Conservation (phyloP, 768 basidiomycete species). For the Lentinula guzmanii region DNA sequence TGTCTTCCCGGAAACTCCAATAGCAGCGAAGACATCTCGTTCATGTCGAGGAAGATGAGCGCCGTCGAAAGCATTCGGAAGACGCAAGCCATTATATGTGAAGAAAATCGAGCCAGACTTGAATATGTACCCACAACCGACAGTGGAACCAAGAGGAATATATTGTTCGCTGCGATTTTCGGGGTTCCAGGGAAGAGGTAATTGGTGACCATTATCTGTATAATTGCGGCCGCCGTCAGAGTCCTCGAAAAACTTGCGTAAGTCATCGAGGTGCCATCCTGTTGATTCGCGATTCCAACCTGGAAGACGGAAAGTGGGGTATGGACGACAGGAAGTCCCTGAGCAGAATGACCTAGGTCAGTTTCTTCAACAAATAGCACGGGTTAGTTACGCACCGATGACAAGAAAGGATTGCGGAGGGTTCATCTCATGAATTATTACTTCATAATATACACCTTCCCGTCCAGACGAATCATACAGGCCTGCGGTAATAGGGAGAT, state of each 20-base stretch:
- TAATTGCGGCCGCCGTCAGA: slow-evolving; percentile 60
- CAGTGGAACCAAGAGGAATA: slow-evolving; percentile 37
- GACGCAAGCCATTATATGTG: slow-evolving; percentile 55
- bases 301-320: slow-evolving; percentile 60
- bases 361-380: not conserved
- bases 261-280: slow-evolving; percentile 63
- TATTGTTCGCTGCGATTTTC: not conserved
- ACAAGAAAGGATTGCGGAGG: slow-evolving; percentile 41
- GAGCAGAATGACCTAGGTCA: not conserved
- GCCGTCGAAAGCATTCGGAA: slow-evolving; percentile 53
- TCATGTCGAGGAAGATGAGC: slow-evolving; percentile 45
- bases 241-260: slow-evolving; percentile 70
- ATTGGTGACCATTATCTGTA: slow-evolving; percentile 14
- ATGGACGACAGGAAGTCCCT: slow-evolving; percentile 64
- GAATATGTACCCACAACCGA: slow-evolving; percentile 66
- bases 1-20: slow-evolving; percentile 51
- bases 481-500: slow-evolving; percentile 55
- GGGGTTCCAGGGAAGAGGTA: slow-evolving; percentile 21
- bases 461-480: slow-evolving; percentile 46
- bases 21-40: slow-evolving; percentile 58
- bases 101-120: slow-evolving; percentile 48
- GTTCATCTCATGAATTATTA: slow-evolving; percentile 50
- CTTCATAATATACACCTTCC: slow-evolving; percentile 63
- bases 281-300: slow-evolving; percentile 68
- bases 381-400: slow-evolving; percentile 34